Conservation (phyloP, 805 yeast species). For the Saccharomycopsis synnaedendra region DNA sequence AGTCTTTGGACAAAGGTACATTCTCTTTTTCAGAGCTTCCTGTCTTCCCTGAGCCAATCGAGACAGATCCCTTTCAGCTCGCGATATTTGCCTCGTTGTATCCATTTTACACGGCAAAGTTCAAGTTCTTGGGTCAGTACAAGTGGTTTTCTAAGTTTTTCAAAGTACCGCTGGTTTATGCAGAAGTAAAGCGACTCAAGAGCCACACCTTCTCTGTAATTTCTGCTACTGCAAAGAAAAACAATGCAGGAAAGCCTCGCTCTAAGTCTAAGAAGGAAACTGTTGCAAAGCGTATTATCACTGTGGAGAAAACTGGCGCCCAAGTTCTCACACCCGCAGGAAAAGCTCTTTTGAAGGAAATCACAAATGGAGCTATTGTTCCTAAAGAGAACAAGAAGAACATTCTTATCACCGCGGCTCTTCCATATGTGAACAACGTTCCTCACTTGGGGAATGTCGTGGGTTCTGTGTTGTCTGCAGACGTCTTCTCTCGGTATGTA, state of each 20-base stretch:
- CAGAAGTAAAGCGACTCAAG: slow-evolving; percentile 10
- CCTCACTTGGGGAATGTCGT: slow-evolving; percentile 97
- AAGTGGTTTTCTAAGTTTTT: slow-evolving; percentile 16
- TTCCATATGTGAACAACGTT: slow-evolving; percentile 96
- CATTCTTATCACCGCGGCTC: slow-evolving; percentile 85
- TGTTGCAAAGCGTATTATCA: slow-evolving; percentile 5
- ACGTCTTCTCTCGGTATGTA: slow-evolving; percentile 81
- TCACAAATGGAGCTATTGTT: slow-evolving; percentile 28
- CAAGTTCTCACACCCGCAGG: slow-evolving; percentile 2
- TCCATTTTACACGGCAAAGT: slow-evolving; percentile 21
- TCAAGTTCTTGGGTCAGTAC: slow-evolving; percentile 10
- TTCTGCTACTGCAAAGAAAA: slow-evolving; percentile 8
- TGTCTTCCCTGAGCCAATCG: slow-evolving; percentile 7
- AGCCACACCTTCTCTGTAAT: slow-evolving; percentile 3
- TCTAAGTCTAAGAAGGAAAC: slow-evolving; percentile 1
- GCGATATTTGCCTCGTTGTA: slow-evolving; percentile 36
- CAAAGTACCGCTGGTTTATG: slow-evolving; percentile 5
- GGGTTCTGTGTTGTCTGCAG: slow-evolving; percentile 92
- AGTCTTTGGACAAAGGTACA: slow-evolving; percentile 23
- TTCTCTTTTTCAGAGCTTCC: slow-evolving; percentile 12
- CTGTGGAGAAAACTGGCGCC: slow-evolving; percentile 12
- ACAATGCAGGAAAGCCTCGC: slow-evolving; percentile 1
- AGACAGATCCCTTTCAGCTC: slow-evolving; percentile 26
- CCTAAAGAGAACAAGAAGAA: slow-evolving; percentile 72
- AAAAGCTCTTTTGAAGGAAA: neutral